These are phyloP conservation scores for Fusarium albosuccineum DNA, from an alignment of 2,329 filamentous ascomycete genomes.

Conservation along the genomic window DNA sequence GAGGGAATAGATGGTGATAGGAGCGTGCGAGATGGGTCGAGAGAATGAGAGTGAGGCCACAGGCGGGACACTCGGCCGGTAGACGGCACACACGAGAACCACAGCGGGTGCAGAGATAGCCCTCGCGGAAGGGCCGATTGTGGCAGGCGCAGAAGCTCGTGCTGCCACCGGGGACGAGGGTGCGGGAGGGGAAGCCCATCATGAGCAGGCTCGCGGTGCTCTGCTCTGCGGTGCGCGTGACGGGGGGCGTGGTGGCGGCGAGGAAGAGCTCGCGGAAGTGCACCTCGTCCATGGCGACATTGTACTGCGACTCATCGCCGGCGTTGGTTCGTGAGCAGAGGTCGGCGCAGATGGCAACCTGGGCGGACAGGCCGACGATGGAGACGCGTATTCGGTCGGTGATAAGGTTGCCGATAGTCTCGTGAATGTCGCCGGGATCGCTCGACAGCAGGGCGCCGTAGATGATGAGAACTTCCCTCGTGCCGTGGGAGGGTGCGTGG, in stretches of 20 bases:
- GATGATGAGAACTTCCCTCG: conserved; percentile 90
- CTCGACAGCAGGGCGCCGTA: conserved; percentile 91
- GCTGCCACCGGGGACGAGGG: conserved; percentile 74
- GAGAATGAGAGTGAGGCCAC: conserved; percentile 90
- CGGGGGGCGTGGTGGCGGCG: conserved; percentile 88
- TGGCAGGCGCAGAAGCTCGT: conserved; percentile 91
- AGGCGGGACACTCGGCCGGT: conserved; percentile 91
- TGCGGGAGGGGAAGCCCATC: conserved; percentile 97
- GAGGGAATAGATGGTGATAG: conserved; percentile 91
- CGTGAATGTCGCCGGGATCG: conserved; percentile 95
- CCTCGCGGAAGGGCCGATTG: conserved; percentile 82
- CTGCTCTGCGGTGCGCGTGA: conserved; percentile 75
- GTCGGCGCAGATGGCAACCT: conserved; percentile 92
- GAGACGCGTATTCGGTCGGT: conserved; percentile 87
- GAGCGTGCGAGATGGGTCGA: conserved; percentile 94
- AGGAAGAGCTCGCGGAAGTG: conserved; percentile 93
- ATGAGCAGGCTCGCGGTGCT: conserved; percentile 79
- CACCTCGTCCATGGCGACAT: conserved; percentile 79
- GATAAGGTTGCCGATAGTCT: conserved; percentile 84
- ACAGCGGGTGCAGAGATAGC: conserved; percentile 93
- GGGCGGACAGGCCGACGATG: conserved; percentile 90
- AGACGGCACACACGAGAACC: conserved; percentile 88
- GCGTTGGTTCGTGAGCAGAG: conserved; percentile 89
- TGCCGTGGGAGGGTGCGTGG: conserved; percentile 93
- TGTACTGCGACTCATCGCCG: conserved; percentile 81